Percentiles rank a stretch among this genome's conserved stretches.
Conservation (phyloP, 164 flowering plant genomes). For the Piper betle region DNA sequence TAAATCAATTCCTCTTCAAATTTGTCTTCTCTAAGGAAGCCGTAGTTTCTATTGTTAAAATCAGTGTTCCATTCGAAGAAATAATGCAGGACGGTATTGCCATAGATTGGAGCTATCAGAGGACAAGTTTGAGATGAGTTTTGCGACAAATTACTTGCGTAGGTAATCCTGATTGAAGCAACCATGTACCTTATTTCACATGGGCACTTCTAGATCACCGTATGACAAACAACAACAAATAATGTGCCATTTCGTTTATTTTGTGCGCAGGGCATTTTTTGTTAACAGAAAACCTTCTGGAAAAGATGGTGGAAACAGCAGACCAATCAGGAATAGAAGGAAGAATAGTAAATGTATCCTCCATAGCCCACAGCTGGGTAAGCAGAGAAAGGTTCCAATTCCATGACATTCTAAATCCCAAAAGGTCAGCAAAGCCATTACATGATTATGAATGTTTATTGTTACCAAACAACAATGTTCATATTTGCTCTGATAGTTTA, state of each 20-base stretch:
- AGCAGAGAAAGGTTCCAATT: conserved; percentile 47
- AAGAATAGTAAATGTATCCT: conserved; percentile 84
- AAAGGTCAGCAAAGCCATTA: conserved; percentile 23
- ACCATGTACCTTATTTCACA: not conserved
- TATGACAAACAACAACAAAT: not conserved
- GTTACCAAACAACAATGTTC: not conserved
- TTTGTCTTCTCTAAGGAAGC: too few species aligned
- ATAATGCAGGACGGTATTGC: conserved; percentile 86
- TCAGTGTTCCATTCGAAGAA: conserved; percentile 33
- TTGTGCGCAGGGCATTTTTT: conserved; percentile 66
- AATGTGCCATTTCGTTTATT: not conserved
- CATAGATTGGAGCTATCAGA: conserved; percentile 76
- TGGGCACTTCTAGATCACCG: not conserved
- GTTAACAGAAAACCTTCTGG: conserved; percentile 62
- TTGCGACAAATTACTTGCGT: conserved; percentile 97
- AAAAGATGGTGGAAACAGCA: conserved; percentile 82
- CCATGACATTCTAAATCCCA: conserved; percentile 50
- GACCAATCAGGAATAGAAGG: conserved; percentile 58
- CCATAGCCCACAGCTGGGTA: conserved; percentile 81
- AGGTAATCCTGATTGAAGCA: conserved; percentile 4
- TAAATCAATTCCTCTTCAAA: conserved; percentile 15
- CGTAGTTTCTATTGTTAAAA: too few species aligned
- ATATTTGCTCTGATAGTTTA: conserved; percentile 14
- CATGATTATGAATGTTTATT: not conserved
- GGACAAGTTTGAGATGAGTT: conserved; percentile 90